Evolutionary conservation across 371 early-diverging fungal species (phyloP).

Genomic region (Saksenaea oblongispora): DNA sequence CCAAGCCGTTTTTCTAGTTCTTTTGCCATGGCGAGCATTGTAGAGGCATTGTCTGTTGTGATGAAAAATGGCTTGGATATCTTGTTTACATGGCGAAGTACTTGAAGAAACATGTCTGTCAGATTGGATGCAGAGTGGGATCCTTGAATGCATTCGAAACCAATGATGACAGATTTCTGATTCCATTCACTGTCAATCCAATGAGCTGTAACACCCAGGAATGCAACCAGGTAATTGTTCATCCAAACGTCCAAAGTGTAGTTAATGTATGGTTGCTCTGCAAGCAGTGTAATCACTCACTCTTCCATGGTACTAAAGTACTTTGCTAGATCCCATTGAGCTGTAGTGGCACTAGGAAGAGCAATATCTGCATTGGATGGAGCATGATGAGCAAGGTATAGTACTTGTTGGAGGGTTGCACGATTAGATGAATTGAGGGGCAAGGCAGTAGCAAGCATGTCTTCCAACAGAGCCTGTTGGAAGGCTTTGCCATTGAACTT

Average conservation of each 20-base stretch:
- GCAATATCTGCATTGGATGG: not conserved
- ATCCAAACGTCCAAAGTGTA: constrained; percentile 28
- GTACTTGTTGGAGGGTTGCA: not conserved
- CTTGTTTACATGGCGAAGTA: constrained; percentile 13
- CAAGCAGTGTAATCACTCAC: not conserved
- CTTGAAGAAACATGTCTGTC: constrained; percentile 9
- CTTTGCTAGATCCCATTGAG: not conserved
- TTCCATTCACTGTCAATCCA: constrained; percentile 23
- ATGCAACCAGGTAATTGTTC: constrained; percentile 14
- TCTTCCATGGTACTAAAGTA: not conserved
- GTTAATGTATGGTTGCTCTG: too few species aligned
- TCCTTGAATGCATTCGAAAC: constrained; percentile 19
- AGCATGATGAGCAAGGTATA: not conserved
- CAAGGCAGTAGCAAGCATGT: not conserved
- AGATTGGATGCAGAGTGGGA: constrained; percentile 17
- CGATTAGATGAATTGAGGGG: not conserved
- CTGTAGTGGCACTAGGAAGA: not conserved
- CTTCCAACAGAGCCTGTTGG: not conserved
- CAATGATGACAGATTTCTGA: constrained; percentile 16
- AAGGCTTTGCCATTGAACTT: not conserved
- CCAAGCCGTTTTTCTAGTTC: not conserved
- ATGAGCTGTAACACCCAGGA: constrained; percentile 23
- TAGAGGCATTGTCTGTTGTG: constrained; percentile 28
- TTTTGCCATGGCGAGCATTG: constrained; percentile 18
- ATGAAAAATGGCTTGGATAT: constrained; percentile 18